Percentiles rank a stretch among this genome's conserved stretches.
These are phyloP conservation scores for Boletus subcaerulescens DNA, from an alignment of 768 basidiomycete genomes.

Conservation along the genomic window DNA sequence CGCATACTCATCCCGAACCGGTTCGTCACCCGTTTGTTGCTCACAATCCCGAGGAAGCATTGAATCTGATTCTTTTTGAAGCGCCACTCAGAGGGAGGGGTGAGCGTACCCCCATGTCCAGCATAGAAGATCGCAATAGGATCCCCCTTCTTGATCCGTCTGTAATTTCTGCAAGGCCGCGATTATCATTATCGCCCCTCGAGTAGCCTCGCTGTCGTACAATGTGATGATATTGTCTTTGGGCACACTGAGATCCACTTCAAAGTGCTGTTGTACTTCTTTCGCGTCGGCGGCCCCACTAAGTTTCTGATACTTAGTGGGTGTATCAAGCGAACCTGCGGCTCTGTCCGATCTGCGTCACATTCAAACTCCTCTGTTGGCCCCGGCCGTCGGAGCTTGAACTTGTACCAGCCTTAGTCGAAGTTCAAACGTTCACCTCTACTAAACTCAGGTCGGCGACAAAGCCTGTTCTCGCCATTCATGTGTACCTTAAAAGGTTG, in stretches of 20 bases:
- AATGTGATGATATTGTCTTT: slow-evolving; percentile 35
- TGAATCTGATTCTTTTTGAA: slow-evolving; percentile 24
- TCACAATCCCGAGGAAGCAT: slow-evolving; percentile 29
- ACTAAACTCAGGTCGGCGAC: too few relatives aligned
- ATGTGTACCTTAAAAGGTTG: too few relatives aligned
- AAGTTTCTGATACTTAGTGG: slow-evolving; percentile 27
- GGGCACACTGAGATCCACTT: slow-evolving; percentile 29
- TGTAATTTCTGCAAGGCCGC: slow-evolving; percentile 23
- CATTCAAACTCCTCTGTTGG: too few relatives aligned
- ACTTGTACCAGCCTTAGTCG: too few relatives aligned
- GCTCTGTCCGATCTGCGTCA: too few relatives aligned
- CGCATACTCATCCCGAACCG: background rate
- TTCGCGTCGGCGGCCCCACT: slow-evolving; percentile 34
- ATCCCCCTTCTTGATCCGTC: slow-evolving; percentile 27
- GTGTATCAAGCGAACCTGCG: slow-evolving; percentile 36
- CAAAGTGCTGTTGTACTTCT: slow-evolving; percentile 35
- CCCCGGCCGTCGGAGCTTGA: too few relatives aligned
- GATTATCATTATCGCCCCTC: slow-evolving; percentile 36
- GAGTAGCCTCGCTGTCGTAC: slow-evolving; percentile 38
- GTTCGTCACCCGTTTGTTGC: too few relatives aligned
- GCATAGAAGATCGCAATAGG: slow-evolving; percentile 44
- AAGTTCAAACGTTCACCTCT: too few relatives aligned
- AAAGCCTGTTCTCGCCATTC: too few relatives aligned
- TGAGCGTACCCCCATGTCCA: slow-evolving; percentile 40
- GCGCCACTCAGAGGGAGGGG: slow-evolving; percentile 32